Evolutionary conservation across 176 grass and related monocot genomes (phyloP).

Genomic region (Pharus latifolius): DNA sequence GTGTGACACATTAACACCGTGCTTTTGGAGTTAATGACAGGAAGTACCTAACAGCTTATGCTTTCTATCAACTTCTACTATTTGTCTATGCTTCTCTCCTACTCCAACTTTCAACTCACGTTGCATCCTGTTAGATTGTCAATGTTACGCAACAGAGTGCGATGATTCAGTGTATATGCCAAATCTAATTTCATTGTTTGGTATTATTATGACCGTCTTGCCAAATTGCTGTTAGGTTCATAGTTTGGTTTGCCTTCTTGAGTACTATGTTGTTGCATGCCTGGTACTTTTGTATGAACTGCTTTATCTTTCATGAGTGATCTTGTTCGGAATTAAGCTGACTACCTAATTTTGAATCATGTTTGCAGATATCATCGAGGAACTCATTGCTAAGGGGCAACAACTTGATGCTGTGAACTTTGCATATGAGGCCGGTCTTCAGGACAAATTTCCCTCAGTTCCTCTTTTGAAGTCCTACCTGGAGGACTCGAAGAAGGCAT

Average conservation of each 20-base stretch:
- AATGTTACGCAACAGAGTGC: neutral
- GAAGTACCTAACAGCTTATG: neutral
- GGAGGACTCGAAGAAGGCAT: constrained; percentile 53
- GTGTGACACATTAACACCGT: neutral
- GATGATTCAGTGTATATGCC: too few relatives aligned
- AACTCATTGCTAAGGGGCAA: constrained; percentile 79
- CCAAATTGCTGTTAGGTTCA: constrained; percentile 1
- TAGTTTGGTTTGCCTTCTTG: neutral
- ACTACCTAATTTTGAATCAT: neutral
- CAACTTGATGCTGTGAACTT: constrained; percentile 93
- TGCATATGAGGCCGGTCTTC: constrained; percentile 72
- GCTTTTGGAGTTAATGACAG: neutral
- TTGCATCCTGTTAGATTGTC: neutral
- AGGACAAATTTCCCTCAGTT: constrained; percentile 68
- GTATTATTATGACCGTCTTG: neutral
- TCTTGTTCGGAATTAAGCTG: neutral
- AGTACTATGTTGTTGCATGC: neutral
- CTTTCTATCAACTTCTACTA: too few relatives aligned
- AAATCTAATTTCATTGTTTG: neutral
- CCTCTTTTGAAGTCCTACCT: constrained; percentile 85
- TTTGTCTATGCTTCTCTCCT: neutral
- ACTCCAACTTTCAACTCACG: neutral
- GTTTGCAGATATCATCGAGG: constrained; percentile 70
- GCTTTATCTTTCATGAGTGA: neutral
- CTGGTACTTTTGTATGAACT: neutral